These are phyloP conservation scores for Microdochium paspali DNA, from an alignment of 2,329 filamentous ascomycete genomes.

Conservation along the genomic window DNA sequence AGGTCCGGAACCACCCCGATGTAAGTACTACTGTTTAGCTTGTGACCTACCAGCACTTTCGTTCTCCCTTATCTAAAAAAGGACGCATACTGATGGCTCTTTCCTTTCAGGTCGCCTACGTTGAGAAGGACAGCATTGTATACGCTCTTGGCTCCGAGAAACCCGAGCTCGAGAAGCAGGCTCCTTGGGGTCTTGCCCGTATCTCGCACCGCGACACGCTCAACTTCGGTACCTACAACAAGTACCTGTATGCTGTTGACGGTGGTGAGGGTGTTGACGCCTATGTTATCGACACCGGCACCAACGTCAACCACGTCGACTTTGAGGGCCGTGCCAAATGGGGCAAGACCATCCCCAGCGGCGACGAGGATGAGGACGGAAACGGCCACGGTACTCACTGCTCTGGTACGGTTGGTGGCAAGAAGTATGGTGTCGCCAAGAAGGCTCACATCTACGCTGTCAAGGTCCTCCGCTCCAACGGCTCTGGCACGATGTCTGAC, in stretches of 20 bases:
- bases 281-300: slow-evolving; percentile 97
- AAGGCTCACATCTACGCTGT: slow-evolving; percentile 95
- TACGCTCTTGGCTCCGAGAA: slow-evolving; percentile 58
- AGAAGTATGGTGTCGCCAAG: slow-evolving; percentile 99
- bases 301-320: slow-evolving; percentile 88
- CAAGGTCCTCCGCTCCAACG: slow-evolving; percentile 96
- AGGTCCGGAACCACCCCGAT: slow-evolving; percentile 91
- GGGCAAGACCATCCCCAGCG: slow-evolving; percentile 89
- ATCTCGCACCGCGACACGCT: slow-evolving; percentile 88
- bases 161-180: slow-evolving; percentile 65
- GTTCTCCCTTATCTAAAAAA: not conserved
- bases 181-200: slow-evolving; percentile 98
- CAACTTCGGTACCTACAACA: slow-evolving; percentile 91
- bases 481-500: slow-evolving; percentile 96
- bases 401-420: slow-evolving; percentile 94
- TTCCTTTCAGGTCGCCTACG: slow-evolving; percentile 87
- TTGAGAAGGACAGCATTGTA: slow-evolving; percentile 90
- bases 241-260: slow-evolving; percentile 85
- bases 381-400: slow-evolving; percentile 99
- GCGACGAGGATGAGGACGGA: slow-evolving; percentile 82
- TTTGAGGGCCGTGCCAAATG: slow-evolving; percentile 93
- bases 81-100: slow-evolving; percentile 5
- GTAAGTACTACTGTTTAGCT: too few relatives aligned
- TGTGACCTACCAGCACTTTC: too few relatives aligned
- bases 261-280: slow-evolving; percentile 97